Percentiles rank a stretch among this genome's conserved stretches.
phyloP scores from a whole-genome alignment of 306 rosid species.

The Rubus idaeus region DNA sequence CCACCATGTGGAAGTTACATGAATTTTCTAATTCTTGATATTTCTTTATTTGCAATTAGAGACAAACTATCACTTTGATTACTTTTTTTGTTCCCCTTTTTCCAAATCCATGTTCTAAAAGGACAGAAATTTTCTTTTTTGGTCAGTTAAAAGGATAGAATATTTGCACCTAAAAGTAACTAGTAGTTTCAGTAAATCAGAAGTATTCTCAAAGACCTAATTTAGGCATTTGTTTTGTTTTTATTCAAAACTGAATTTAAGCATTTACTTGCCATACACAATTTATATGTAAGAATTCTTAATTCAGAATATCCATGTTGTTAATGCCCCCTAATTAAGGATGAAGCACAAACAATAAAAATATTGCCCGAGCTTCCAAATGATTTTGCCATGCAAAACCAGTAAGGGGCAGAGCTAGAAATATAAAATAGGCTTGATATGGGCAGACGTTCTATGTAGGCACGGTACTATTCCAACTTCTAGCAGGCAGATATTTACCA shows the following conservation, averaged over 20 bases:
- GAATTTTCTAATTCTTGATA: neutral
- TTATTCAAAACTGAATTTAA: too few species aligned
- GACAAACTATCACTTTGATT: neutral
- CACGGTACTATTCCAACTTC: neutral
- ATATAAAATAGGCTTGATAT: neutral
- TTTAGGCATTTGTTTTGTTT: too few species aligned
- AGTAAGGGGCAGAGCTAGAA: neutral
- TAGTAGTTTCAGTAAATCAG: neutral
- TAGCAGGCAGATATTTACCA: neutral
- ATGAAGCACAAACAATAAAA: too few species aligned
- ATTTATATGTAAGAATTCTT: too few species aligned
- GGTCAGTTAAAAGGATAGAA: too few species aligned
- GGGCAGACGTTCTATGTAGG: neutral
- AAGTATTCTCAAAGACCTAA: neutral
- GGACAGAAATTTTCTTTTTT: too few species aligned
- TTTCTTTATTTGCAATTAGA: neutral
- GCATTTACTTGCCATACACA: too few species aligned
- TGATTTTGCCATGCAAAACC: too few species aligned
- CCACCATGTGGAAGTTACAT: neutral
- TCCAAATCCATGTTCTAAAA: neutral
- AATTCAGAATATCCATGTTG: too few species aligned
- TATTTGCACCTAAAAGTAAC: too few species aligned
- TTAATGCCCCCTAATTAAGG: too few species aligned
- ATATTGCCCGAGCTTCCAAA: too few species aligned
- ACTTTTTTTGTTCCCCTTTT: neutral